A percentile compares a stretch with the other conserved stretches of the same genome.
Conservation (phyloP, 2,329 filamentous ascomycete species). For the Ascochyta rabiei region DNA sequence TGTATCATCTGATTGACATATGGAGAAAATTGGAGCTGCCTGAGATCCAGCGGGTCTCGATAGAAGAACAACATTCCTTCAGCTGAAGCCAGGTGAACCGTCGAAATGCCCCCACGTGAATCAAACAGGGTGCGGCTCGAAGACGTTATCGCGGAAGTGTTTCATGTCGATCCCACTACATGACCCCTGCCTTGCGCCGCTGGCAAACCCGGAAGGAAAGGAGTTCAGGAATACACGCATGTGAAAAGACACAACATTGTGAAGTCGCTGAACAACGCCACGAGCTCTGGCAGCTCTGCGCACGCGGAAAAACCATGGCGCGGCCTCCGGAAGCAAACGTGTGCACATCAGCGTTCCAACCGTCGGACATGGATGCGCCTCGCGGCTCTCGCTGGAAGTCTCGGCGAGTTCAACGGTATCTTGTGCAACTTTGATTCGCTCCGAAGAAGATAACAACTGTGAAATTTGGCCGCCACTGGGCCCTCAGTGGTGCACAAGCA, state of each 20-base stretch:
- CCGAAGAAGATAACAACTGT: constrained; percentile 3
- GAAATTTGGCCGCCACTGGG: background rate
- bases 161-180: constrained; percentile 14
- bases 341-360: background rate
- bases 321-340: background rate
- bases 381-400: background rate
- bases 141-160: background rate
- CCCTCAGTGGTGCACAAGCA: constrained; percentile 9
- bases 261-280: too few relatives aligned
- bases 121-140: constrained; percentile 1
- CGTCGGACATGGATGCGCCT: constrained; percentile 7
- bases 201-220: too few relatives aligned
- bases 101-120: constrained; percentile 6
- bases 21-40: constrained; percentile 1
- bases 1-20: constrained; percentile 1
- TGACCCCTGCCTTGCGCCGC: constrained; percentile 12
- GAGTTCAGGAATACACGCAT: background rate
- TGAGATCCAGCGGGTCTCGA: constrained; percentile 7
- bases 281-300: too few relatives aligned
- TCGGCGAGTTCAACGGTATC: constrained; percentile 7
- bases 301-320: background rate
- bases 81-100: constrained; percentile 3
- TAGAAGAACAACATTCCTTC: constrained; percentile 5
- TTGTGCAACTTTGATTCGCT: constrained; percentile 13
- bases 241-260: background rate